phyloP scores from a whole-genome alignment of 768 basidiomycete species.

The Lentinula sp. region DNA sequence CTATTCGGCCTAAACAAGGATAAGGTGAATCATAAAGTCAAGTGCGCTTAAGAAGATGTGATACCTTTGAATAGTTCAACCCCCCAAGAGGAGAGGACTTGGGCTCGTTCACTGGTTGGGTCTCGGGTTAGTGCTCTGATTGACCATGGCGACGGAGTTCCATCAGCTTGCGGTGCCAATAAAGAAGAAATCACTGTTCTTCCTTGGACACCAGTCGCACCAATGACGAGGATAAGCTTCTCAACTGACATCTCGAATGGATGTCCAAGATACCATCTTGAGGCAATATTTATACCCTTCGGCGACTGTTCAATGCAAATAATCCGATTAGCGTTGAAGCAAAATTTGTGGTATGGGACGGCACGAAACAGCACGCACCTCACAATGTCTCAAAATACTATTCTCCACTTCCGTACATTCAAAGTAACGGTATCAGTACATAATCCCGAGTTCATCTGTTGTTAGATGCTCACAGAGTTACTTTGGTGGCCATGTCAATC shows the following conservation, averaged over 20 bases:
- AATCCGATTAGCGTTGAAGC: too few species aligned
- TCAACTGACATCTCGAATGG: neutral
- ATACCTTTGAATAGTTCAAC: constrained; percentile 15
- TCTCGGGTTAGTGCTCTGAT: constrained; percentile 38
- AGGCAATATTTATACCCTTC: neutral
- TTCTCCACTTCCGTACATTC: too few species aligned
- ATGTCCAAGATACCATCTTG: neutral
- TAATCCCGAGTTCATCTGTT: neutral
- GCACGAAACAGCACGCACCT: too few species aligned
- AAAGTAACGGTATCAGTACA: neutral
- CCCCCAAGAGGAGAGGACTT: constrained; percentile 27
- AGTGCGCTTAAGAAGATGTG: too few species aligned
- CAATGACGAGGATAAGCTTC: constrained; percentile 39
- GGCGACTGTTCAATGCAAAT: too few species aligned
- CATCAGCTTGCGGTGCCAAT: constrained; percentile 25
- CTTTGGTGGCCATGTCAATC: too few species aligned
- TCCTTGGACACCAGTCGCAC: constrained; percentile 42
- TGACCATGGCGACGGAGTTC: constrained; percentile 34
- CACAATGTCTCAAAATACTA: too few species aligned
- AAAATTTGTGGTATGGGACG: too few species aligned
- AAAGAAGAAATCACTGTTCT: constrained; percentile 31
- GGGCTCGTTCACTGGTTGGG: constrained; percentile 23
- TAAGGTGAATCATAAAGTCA: neutral
- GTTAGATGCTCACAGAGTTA: too few species aligned
- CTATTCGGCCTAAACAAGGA: neutral